Evolutionary conservation across 2,329 filamentous ascomycete genomes (phyloP).

Genomic region (Rhexocercosporidium sp.): DNA sequence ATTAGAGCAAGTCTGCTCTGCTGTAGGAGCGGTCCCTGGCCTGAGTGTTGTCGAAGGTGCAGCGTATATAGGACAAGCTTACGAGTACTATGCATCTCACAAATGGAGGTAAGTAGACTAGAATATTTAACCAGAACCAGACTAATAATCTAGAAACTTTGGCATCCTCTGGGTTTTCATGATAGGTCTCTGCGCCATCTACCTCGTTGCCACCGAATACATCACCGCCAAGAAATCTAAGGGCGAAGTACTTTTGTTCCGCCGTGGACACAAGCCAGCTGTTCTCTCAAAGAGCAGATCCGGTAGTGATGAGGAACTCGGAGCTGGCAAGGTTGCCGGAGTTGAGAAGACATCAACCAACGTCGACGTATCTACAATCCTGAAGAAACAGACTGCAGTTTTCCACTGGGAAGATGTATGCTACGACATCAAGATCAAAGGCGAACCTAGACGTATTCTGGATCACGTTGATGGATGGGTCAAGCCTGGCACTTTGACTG

Average conservation of each 20-base stretch:
- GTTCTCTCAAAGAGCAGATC: slow-evolving; percentile 23
- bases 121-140: not conserved
- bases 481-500: slow-evolving; percentile 71
- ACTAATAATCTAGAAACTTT: slow-evolving; percentile 55
- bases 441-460: slow-evolving; percentile 65
- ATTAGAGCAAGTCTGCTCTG: slow-evolving; percentile 54
- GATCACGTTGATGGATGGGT: slow-evolving; percentile 74
- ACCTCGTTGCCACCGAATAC: slow-evolving; percentile 69
- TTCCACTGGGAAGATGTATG: slow-evolving; percentile 52
- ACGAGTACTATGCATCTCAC: slow-evolving; percentile 62
- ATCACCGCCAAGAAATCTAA: slow-evolving; percentile 71
- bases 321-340: slow-evolving; percentile 5
- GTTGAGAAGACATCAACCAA: slow-evolving; percentile 26
- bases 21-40: slow-evolving; percentile 63
- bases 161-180: slow-evolving; percentile 71
- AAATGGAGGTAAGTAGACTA: slow-evolving; percentile 59
- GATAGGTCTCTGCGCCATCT: slow-evolving; percentile 63
- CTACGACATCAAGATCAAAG: slow-evolving; percentile 77
- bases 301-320: slow-evolving; percentile 27
- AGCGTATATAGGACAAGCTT: slow-evolving; percentile 58
- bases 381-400: slow-evolving; percentile 37
- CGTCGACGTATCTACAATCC: slow-evolving; percentile 29
- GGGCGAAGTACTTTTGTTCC: slow-evolving; percentile 78
- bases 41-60: slow-evolving; percentile 59
- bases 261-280: slow-evolving; percentile 61